Conservation (phyloP, 1,139 yeast genomes). For the Taiozyma sp. region DNA sequence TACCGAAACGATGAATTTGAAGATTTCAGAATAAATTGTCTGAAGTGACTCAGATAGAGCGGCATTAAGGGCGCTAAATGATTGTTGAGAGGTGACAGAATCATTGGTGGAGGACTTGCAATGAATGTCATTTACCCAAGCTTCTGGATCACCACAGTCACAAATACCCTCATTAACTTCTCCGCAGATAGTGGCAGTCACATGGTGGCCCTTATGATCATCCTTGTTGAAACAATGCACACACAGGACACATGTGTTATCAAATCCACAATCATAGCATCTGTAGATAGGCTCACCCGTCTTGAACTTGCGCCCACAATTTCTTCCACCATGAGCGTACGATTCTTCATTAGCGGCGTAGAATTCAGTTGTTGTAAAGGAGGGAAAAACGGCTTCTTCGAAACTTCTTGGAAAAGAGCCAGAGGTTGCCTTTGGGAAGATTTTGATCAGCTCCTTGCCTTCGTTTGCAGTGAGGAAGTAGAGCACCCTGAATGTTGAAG, state of each 20-base stretch:
- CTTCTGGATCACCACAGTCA: slow-evolving; percentile 69
- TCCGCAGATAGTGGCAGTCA: slow-evolving; percentile 44
- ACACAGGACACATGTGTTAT: slow-evolving; percentile 73
- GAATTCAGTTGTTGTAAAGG: background rate
- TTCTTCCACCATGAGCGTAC: slow-evolving; percentile 40
- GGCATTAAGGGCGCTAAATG: slow-evolving; percentile 60
- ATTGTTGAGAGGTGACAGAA: slow-evolving; percentile 1
- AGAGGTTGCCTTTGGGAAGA: slow-evolving; percentile 3
- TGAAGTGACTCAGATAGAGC: slow-evolving; percentile 21
- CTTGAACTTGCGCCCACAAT: slow-evolving; percentile 60
- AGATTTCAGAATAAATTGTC: slow-evolving; percentile 32
- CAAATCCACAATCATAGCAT: slow-evolving; percentile 66
- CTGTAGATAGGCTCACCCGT: slow-evolving; percentile 62
- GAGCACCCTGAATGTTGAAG: slow-evolving; percentile 1
- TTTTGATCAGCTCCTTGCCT: background rate
- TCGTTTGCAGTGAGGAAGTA: slow-evolving; percentile 1
- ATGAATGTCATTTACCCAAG: slow-evolving; percentile 44
- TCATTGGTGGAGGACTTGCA: slow-evolving; percentile 30
- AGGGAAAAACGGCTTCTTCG: background rate
- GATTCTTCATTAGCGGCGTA: slow-evolving; percentile 4
- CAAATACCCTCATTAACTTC: slow-evolving; percentile 57
- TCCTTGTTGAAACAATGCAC: slow-evolving; percentile 61
- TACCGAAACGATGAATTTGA: slow-evolving; percentile 49
- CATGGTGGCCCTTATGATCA: slow-evolving; percentile 64
- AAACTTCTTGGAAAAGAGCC: background rate